Base-by-base conservation (phyloP, 1,284 basidiomycete genomes). In the Apiotrichum sp. region DNA sequence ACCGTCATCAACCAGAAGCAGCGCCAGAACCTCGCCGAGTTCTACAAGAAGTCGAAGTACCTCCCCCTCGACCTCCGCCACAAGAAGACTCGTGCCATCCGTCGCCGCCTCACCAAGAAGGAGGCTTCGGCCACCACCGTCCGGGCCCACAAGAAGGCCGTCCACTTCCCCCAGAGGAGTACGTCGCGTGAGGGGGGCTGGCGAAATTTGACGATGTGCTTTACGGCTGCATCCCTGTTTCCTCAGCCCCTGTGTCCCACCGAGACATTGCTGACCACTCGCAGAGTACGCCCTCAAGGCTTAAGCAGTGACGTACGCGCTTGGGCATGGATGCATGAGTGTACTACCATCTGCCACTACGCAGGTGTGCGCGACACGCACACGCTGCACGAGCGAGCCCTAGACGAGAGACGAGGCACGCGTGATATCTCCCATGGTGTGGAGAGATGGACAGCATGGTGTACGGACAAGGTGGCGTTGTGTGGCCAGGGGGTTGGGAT, bases 1-100 rank as follows among this genome's bases (percentile, higher is more conserved):
- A 99, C 96, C 50, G 93, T 98, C 70, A 95, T 89, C 82, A 98
- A 97, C 88, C 87, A 91, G 78, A 99, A 99, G 82, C 86, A 88
- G 73, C 89, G 96, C 70, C 86, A 91, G 81, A 93, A 95, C 81
- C 85, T 98, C 67, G 89, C 91, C 64, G 93, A 98, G 79, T 91
- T 88, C 82, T 98, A 98, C 89, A 97, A 98, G 87, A 96, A 93
- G 78, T 90, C 72, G 62, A 78, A 78, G 69, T 77, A 90, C 81
- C 80, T 89, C 64, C 96, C 96, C 66, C 91, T 98, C 66, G 96
- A 99, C 82, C 88, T 98, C 74, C 92, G 96, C 66, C 78, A 86
- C 68, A 99, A 98, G 89, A 93, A 89, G 86, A 99, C 96, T 65
- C 89, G 96, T 69, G 96, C 96, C 58, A 97, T 99, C 83, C 86